Base-by-base conservation (phyloP, 805 yeast genomes). In the Suhomyces pyralidae region DNA sequence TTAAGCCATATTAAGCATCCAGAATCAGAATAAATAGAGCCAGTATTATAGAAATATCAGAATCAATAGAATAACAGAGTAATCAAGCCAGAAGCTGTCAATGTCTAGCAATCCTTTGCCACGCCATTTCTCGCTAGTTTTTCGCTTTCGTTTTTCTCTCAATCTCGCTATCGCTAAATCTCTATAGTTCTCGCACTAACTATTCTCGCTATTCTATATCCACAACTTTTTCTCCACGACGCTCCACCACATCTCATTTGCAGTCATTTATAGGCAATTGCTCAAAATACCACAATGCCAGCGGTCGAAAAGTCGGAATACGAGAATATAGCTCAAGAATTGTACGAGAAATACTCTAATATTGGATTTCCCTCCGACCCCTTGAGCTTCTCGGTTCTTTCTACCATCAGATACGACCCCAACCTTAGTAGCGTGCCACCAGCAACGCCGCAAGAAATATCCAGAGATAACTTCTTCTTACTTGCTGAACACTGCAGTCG, bases 361-460 rank as follows among this genome's bases (percentile, higher is more conserved):
- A 47, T 51, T 3, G 46, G 50, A 8, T 57, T 55, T 26, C 55
- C 56, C 8, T 28, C 45, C 12, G 57, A 55, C 38, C 58, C 60
- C 1, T 52, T 52, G 9, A 73, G 73, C 5, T 84, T 88, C 61
- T 80, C 83, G 56, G 65, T 90, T 14, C 68, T 90, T 26, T 80
- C 91, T 40, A 84, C 96, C 2, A 77, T 90, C 38, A 73, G 97
- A 48, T 90, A 86, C 62, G 96, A 89, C 58, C 93, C 96, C 1
- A 58, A 64, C 8, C 65, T 87, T 12, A 58, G 72, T 2, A 32
- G 49, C 46, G 65, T 43, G 5, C 58, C 63, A 19, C 76, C 77
- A 5, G 17, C 47, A 19, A 62, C 69, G n/a, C 54, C 55, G 7
- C 64, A 61, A 3, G 59, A 66, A 2, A 60, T 71, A 32, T 50